Evolutionary conservation across 176 grass and related monocot species (phyloP).

Genomic region (Avena sativa): DNA sequence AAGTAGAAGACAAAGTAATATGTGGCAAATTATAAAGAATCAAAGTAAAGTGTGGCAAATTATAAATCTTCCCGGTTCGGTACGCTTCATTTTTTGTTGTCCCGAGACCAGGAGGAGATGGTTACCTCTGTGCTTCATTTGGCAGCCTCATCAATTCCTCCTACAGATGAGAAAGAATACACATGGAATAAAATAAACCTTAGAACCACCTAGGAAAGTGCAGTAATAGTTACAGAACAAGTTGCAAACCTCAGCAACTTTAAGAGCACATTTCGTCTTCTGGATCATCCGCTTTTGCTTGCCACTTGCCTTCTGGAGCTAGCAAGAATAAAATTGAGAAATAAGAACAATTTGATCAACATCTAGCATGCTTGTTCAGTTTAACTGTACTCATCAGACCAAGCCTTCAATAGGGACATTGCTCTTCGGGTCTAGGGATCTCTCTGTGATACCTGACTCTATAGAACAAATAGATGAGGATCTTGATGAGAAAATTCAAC

Average conservation of each 20-base stretch:
- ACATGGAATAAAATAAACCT: slow-evolving; percentile 37
- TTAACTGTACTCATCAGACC: background rate
- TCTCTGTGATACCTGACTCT: slow-evolving; percentile 66
- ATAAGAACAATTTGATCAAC: slow-evolving; percentile 23
- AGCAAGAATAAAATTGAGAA: slow-evolving; percentile 39
- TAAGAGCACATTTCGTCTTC: slow-evolving; percentile 90
- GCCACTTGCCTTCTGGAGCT: slow-evolving; percentile 81
- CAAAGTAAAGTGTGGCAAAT: too few species aligned
- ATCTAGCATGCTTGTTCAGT: background rate
- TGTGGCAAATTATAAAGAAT: too few species aligned
- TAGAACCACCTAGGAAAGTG: background rate
- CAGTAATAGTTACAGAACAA: slow-evolving; percentile 23
- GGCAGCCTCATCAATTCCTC: slow-evolving; percentile 87
- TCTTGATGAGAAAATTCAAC: background rate
- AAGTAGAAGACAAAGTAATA: too few species aligned
- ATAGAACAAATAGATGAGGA: background rate
- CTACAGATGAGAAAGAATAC: slow-evolving; percentile 47
- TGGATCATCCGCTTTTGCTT: slow-evolving; percentile 70
- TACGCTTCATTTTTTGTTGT: too few species aligned
- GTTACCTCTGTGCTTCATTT: slow-evolving; percentile 56
- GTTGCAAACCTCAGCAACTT: slow-evolving; percentile 83
- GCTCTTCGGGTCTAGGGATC: slow-evolving; percentile 61
- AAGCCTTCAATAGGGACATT: slow-evolving; percentile 18
- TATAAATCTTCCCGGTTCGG: too few species aligned
- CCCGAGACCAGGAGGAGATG: too few species aligned